Percentiles rank a stretch among this genome's conserved stretches.
Evolutionary conservation across 495 filamentous ascomycete genomes (phyloP).

Genomic region (Penicillium herquei): DNA sequence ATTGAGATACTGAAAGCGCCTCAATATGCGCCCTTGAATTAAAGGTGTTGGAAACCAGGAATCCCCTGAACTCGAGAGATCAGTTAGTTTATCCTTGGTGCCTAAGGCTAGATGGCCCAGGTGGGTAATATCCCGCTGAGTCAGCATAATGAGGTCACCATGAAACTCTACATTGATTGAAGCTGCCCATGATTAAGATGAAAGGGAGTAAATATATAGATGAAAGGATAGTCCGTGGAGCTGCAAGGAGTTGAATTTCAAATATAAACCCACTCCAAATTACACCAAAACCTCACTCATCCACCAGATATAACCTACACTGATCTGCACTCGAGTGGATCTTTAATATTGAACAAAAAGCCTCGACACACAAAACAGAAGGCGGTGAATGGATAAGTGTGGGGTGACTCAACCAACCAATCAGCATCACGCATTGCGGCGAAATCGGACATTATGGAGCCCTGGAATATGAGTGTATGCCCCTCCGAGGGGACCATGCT

Average conservation of each 20-base stretch:
- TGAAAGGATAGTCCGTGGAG: no score
- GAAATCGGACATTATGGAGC: slow-evolving; percentile 26
- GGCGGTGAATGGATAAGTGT: slow-evolving; percentile 3
- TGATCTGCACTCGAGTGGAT: no score
- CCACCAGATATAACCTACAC: no score
- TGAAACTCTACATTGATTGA: no score
- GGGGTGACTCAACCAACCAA: slow-evolving; percentile 21
- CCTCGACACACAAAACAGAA: neutral
- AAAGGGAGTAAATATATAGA: no score
- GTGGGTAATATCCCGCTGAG: no score
- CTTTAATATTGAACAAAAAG: neutral
- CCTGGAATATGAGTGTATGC: slow-evolving; percentile 4
- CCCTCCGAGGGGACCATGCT: slow-evolving; percentile 14
- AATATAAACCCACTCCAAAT: no score
- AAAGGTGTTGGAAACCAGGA: neutral
- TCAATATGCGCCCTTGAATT: neutral
- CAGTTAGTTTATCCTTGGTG: neutral
- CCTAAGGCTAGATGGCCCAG: neutral
- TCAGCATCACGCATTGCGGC: slow-evolving; percentile 11
- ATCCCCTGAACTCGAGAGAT: slow-evolving; percentile 1
- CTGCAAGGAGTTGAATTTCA: no score
- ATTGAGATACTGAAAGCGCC: neutral
- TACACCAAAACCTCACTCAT: no score
- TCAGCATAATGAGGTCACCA: no score
- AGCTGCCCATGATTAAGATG: no score